phyloP scores from a whole-genome alignment of 2,329 filamentous ascomycete genomes.

The Aspergillus ustus region DNA sequence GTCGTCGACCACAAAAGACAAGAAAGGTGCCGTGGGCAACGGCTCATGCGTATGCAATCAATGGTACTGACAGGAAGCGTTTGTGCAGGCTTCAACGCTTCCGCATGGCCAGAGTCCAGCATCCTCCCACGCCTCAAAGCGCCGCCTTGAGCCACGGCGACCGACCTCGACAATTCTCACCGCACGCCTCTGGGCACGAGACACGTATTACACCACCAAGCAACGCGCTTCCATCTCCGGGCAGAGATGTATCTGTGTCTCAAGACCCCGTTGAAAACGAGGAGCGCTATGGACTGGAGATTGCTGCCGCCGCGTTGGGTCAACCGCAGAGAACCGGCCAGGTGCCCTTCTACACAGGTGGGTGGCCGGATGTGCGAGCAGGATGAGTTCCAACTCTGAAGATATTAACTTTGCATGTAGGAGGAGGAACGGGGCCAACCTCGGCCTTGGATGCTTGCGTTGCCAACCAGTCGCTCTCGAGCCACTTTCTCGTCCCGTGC shows the following conservation, averaged over 20 bases:
- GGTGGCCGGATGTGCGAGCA: not conserved
- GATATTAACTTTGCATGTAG: slow-evolving; percentile 13
- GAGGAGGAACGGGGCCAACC: slow-evolving; percentile 29
- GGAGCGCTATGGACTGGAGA: slow-evolving; percentile 31
- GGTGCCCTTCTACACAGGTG: slow-evolving; percentile 34
- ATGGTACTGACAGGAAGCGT: not conserved
- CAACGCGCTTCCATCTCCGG: not conserved
- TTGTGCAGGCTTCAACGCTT: not conserved
- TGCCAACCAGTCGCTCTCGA: slow-evolving; percentile 23
- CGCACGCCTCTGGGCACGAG: not conserved
- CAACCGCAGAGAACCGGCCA: slow-evolving; percentile 22
- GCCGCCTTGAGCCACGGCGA: not conserved
- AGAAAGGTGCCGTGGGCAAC: not conserved
- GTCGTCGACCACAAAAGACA: slow-evolving; percentile 25
- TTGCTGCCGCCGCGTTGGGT: slow-evolving; percentile 30
- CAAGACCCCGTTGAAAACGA: slow-evolving; percentile 22
- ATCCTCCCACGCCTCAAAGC: not conserved
- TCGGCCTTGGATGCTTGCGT: slow-evolving; percentile 27
- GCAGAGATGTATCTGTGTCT: not conserved
- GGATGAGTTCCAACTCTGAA: not conserved
- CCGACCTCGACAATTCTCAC: not conserved
- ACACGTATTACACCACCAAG: not conserved
- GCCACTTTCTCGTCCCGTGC: slow-evolving; percentile 28
- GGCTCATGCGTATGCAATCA: no score
- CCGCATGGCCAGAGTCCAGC: not conserved